Conservation (phyloP, 768 basidiomycete species). For the Mycena vulgaris region DNA sequence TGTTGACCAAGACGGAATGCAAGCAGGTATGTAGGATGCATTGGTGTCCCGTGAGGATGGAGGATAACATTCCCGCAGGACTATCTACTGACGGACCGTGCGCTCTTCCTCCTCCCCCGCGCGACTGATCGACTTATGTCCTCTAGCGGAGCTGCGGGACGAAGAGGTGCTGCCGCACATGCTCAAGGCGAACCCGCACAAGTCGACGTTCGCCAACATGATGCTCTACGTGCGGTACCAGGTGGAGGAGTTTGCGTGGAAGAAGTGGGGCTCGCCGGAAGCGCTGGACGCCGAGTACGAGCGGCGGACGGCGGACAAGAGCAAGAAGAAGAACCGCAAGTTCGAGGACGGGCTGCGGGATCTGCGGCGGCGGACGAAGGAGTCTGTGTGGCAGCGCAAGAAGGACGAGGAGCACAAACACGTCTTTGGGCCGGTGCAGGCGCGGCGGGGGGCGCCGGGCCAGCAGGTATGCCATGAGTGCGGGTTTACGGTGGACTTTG, state of each 20-base stretch:
- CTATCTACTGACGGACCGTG: conserved; percentile 94
- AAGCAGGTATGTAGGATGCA: conserved; percentile 56
- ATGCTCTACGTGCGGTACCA: conserved; percentile 97
- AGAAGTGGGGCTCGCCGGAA: conserved; percentile 97
- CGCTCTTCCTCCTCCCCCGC: conserved; percentile 42
- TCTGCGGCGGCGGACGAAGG: conserved; percentile 86
- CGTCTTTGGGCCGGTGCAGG: conserved; percentile 76
- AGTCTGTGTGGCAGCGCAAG: conserved; percentile 90
- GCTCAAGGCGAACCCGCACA: conserved; percentile 95
- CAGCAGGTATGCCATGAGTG: conserved; percentile 90
- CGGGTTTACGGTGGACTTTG: conserved; percentile 93
- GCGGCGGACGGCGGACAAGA: conserved; percentile 83
- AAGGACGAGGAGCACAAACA: conserved; percentile 93
- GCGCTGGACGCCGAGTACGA: conserved; percentile 92
- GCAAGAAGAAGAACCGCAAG: conserved; percentile 92
- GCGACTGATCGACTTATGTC: conserved; percentile 21
- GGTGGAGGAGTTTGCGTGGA: conserved; percentile 97
- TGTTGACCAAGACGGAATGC: conserved; percentile 98
- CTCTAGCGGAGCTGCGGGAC: conserved; percentile 92
- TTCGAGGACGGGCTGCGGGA: conserved; percentile 93
- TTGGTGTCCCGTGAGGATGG: neutral
- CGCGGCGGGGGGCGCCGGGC: conserved; percentile 66
- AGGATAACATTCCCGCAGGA: conserved; percentile 64
- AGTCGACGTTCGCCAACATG: conserved; percentile 98
- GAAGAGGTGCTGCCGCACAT: conserved; percentile 93